A percentile compares a stretch with the other conserved stretches of the same genome.
Evolutionary conservation across 768 basidiomycete genomes (phyloP).

Genomic region (Lentinula raphanica): DNA sequence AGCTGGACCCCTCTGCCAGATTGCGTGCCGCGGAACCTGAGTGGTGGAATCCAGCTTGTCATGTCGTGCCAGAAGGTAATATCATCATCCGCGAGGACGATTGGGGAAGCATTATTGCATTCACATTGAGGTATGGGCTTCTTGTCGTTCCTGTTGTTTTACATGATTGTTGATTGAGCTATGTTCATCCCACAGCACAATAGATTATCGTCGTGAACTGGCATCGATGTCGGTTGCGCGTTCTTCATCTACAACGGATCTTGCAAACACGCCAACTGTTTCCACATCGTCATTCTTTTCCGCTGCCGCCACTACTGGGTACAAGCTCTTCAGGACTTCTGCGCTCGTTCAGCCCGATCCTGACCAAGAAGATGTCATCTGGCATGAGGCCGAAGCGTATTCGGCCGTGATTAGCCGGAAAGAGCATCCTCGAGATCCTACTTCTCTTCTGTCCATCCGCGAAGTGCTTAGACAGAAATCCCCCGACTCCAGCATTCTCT

Average conservation of each 20-base stretch:
- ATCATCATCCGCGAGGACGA: conserved; percentile 66
- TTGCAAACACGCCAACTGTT: conserved; percentile 14
- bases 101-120: conserved; percentile 77
- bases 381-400: conserved; percentile 58
- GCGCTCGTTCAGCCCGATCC: conserved; percentile 46
- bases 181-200: conserved; percentile 35
- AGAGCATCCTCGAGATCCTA: conserved; percentile 56
- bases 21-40: conserved; percentile 42
- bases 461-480: conserved; percentile 58
- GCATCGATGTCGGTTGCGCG: conserved; percentile 31
- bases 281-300: conserved; percentile 45
- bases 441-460: conserved; percentile 51
- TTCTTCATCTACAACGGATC: conserved; percentile 7
- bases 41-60: conserved; percentile 60
- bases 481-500: conserved; percentile 16
- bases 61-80: conserved; percentile 63
- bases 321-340: conserved; percentile 43
- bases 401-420: conserved; percentile 58
- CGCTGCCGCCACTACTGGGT: conserved; percentile 31
- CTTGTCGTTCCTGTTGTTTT: too few species aligned
- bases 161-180: too few species aligned
- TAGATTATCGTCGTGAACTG: conserved; percentile 53
- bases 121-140: conserved; percentile 63
- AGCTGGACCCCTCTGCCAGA: conserved; percentile 9
- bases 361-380: conserved; percentile 50